Percentiles rank a stretch among this genome's conserved stretches.
Evolutionary conservation across 1,139 yeast genomes (phyloP).

Genomic region (Suhomyces chickasaworum): DNA sequence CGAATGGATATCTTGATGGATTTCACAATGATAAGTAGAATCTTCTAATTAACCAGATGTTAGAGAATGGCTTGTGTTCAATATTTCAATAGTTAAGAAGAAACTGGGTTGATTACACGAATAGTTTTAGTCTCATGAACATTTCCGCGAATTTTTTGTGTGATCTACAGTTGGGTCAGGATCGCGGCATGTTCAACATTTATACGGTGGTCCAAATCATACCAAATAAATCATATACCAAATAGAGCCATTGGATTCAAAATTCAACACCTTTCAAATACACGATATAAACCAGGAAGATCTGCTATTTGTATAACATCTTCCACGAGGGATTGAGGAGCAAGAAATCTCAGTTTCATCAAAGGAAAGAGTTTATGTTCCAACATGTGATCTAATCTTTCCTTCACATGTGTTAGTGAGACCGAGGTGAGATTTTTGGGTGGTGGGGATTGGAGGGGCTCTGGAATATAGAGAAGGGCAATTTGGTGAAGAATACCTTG

Average conservation of each 20-base stretch:
- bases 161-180: not conserved
- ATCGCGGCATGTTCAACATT: not conserved
- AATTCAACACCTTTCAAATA: slow-evolving; percentile 78
- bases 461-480: slow-evolving; percentile 77
- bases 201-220: not conserved
- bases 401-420: slow-evolving; percentile 10
- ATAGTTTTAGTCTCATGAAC: slow-evolving; percentile 1
- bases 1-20: not conserved
- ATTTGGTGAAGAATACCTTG: slow-evolving; percentile 65
- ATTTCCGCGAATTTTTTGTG: slow-evolving; percentile 3
- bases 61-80: not conserved
- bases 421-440: not conserved
- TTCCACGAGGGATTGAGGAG: slow-evolving; percentile 52
- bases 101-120: slow-evolving; percentile 2
- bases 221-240: not conserved
- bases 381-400: slow-evolving; percentile 35
- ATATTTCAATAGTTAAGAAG: not conserved
- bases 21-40: not conserved
- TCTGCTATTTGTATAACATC: slow-evolving; percentile 85
- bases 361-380: slow-evolving; percentile 69
- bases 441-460: slow-evolving; percentile 27
- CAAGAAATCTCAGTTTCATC: slow-evolving; percentile 63
- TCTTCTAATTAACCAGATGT: not conserved
- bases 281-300: slow-evolving; percentile 85
- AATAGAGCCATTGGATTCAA: too few relatives aligned